These are phyloP conservation scores for Trichoderma reesei DNA, from an alignment of 495 filamentous ascomycete species.

Conservation along the genomic window DNA sequence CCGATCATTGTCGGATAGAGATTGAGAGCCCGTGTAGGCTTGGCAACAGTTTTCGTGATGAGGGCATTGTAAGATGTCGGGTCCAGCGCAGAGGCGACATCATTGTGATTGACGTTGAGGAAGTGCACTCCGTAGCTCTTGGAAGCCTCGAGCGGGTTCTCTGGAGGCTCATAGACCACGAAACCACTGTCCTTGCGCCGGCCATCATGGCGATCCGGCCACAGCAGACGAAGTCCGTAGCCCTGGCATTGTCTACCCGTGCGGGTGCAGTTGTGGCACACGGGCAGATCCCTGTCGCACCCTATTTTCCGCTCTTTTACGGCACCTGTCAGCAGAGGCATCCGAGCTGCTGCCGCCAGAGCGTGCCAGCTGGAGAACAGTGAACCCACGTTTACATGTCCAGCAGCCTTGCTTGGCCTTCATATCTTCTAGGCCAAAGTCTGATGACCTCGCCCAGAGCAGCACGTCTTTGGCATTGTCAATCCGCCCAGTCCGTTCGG, in stretches of 20 bases:
- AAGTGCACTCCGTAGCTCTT: conserved; percentile 22
- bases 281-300: conserved; percentile 29
- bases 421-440: conserved; percentile 2
- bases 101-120: conserved; percentile 21
- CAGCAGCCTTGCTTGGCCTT: conserved; percentile 24
- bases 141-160: neutral
- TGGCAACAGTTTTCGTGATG: neutral
- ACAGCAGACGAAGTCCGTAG: conserved; percentile 29
- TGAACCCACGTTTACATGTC: conserved; percentile 29
- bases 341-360: conserved; percentile 4
- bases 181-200: conserved; percentile 19
- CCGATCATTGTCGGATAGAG: conserved; percentile 20
- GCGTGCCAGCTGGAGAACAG: neutral
- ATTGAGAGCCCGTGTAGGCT: conserved; percentile 15
- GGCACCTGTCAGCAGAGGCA: conserved; percentile 10
- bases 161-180: neutral
- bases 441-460: neutral
- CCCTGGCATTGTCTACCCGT: conserved; percentile 27
- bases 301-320: conserved; percentile 27
- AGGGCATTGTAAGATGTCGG: neutral
- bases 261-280: conserved; percentile 30
- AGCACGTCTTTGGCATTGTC: neutral
- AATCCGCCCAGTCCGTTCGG: neutral
- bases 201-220: conserved; percentile 29
- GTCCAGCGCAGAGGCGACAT: neutral